These are phyloP conservation scores for Phytophthora parvispora DNA, from an alignment of 352 stramenopile genomes.

Conservation along the genomic window DNA sequence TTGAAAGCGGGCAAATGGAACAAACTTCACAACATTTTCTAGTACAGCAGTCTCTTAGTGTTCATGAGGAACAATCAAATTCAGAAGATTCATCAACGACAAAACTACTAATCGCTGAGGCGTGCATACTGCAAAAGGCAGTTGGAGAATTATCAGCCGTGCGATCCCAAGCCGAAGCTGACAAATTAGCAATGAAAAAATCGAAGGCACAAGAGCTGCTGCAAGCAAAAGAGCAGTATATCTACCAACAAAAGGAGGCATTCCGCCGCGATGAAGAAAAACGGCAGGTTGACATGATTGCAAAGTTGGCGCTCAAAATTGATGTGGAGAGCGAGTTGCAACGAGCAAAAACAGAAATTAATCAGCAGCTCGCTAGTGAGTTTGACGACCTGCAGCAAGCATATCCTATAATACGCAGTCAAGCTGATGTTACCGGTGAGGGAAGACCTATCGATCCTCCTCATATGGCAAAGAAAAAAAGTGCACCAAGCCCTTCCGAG, in stretches of 20 bases:
- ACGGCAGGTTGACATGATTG: constrained; percentile 51
- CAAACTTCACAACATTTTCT: neutral
- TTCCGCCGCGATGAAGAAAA: constrained; percentile 54
- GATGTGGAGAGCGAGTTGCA: constrained; percentile 41
- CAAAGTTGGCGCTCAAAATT: constrained; percentile 43
- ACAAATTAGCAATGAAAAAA: constrained; percentile 58
- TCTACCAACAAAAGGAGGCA: constrained; percentile 36
- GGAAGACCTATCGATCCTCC: too few species aligned
- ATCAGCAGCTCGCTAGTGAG: constrained; percentile 35
- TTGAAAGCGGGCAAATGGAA: constrained; percentile 25
- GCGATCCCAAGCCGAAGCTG: constrained; percentile 9
- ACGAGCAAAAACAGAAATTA: constrained; percentile 39
- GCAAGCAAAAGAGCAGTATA: constrained; percentile 41
- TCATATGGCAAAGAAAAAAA: too few species aligned
- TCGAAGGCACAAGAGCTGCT: constrained; percentile 49
- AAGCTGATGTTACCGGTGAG: too few species aligned
- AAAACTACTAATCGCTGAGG: constrained; percentile 52
- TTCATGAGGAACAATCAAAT: constrained; percentile 27
- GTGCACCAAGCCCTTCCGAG: too few species aligned
- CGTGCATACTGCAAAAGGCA: constrained; percentile 15
- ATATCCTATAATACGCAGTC: constrained; percentile 27
- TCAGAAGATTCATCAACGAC: constrained; percentile 69
- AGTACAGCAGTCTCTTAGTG: neutral
- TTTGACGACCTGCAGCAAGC: constrained; percentile 39
- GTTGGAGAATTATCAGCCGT: neutral